Base-by-base conservation (phyloP, 164 flowering plant species). In the Protea cynaroides region DNA sequence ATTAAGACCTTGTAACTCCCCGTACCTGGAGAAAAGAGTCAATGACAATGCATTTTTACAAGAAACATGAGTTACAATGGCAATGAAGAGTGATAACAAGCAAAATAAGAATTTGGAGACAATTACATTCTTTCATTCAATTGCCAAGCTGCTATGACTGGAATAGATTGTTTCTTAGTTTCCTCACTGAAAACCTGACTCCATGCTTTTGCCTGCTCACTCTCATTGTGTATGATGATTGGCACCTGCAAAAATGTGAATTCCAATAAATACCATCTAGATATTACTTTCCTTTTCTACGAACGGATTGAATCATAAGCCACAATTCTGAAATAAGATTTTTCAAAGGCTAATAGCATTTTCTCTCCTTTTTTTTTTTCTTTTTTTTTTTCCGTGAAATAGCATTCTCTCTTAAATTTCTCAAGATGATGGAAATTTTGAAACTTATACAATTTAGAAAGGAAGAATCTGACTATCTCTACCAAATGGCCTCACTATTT, bases 1-100 rank as follows among this genome's bases (percentile, higher is more conserved):
- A 76, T 95, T 88, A 37, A 95, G 97, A 69, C 99, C 99, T 69
- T 95, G 99, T 52, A 95, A 56, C 71, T 95, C 96, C 59, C 99
- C 99, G 72, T 95, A 95, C 99, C 99, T 92, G 58, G 43, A 73
- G 53, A 70, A 25, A 65, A 63, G 13, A 54, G 4, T 29, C 34
- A 29, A 1, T 29, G 34, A 29, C 34, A 29, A 29, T 29, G 34
- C 34, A 29, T 29, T 29, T 4, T 1, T 1, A 4, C 34, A 29
- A 29, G 34, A 29, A 29, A 29, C 1, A 29, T 1, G 1, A 29
- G 34, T 29, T 29, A 4, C 34, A 29, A 29, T 29, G 34, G 34
- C 50, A 38, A 40, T 44, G 1, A 47, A 40, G 40, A 60, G 43
- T 7, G 58, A 34, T 57, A 51, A 54, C 2, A 44, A 13, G 43